Evolutionary conservation across 768 basidiomycete species (phyloP).

Genomic region (Termitomyces sp.): DNA sequence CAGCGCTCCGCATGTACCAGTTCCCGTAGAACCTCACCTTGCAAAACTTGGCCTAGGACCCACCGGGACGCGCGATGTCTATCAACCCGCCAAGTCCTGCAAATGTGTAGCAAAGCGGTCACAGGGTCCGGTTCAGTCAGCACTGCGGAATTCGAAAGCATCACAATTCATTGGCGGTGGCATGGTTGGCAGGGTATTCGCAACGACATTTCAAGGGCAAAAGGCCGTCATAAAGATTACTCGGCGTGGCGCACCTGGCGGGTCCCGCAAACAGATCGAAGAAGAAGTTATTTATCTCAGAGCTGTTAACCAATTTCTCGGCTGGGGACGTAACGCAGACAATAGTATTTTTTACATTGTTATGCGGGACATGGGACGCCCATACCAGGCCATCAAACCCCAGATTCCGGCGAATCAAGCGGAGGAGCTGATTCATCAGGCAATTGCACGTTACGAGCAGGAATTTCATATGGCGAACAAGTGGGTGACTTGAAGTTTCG

Average conservation of each 20-base stretch:
- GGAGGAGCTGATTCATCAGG: no score
- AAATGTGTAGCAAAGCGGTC: background rate
- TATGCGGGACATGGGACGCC: no score
- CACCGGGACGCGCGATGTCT: background rate
- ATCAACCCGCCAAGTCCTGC: background rate
- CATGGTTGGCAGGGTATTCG: background rate
- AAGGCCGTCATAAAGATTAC: background rate
- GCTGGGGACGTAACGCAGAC: no score
- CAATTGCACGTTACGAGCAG: no score
- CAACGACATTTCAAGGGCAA: background rate
- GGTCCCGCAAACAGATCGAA: background rate
- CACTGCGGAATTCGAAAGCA: background rate
- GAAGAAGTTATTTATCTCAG: no score
- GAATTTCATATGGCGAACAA: no score
- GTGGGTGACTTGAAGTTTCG: no score
- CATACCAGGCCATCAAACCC: no score
- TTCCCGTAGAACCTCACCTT: background rate
- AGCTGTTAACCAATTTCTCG: no score
- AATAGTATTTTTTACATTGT: no score
- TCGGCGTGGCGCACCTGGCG: background rate
- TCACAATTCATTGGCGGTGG: background rate
- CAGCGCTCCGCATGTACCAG: background rate
- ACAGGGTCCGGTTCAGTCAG: background rate
- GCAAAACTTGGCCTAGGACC: background rate
- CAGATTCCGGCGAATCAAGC: no score